Evolutionary conservation across 345 rosid genomes (phyloP), one percentile per base, ranked within the genome.

Genomic region (Pugionium dolabratum): DNA sequence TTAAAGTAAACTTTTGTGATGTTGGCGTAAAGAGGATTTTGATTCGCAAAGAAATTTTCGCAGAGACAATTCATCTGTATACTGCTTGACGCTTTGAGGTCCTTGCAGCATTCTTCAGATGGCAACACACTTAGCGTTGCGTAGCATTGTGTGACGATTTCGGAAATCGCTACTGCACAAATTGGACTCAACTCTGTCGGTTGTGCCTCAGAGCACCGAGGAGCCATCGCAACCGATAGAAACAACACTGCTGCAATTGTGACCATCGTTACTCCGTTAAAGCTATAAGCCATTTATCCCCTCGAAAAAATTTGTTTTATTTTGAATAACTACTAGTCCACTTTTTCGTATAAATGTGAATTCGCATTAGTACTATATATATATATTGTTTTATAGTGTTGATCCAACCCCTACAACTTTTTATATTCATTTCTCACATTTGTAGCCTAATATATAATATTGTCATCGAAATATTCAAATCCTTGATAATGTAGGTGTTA

Each of bases 21-120:
- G 34, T 30, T 72, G n/a, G 2, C 3, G 10, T 42, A 32, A 30
- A 54, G 29, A 44, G 67, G 30, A 35, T 10, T 8, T 9, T 18
- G 18, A 18, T 18, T 18, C 18, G 48, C 7, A 9, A 73, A 10
- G 51, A 58, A 3, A 37, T 59, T 51, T 41, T 73, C 57, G 30
- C 76, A 73, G 25, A 73, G 54, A 52, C 72, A 73, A 52, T 2
- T 49, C 18, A 73, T 67, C 52, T 73, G 37, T 4, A 0, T 25
- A 1, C 0, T 5, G 60, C 0, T 36, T 11, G 67, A 43, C 2
- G 71, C 41, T 37, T 73, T 73, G 49, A 73, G 67, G 52, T 31
- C 55, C 0, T 5, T 26, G 57, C 76, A 73, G 32, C 76, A 73
- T 2, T 58, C 51, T 0, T 35, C 67, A 10, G 76, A 42, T 52